Evolutionary conservation across 1,284 basidiomycete genomes (phyloP), one percentile per base, ranked within the genome.

Genomic region (Puccinia hordei): DNA sequence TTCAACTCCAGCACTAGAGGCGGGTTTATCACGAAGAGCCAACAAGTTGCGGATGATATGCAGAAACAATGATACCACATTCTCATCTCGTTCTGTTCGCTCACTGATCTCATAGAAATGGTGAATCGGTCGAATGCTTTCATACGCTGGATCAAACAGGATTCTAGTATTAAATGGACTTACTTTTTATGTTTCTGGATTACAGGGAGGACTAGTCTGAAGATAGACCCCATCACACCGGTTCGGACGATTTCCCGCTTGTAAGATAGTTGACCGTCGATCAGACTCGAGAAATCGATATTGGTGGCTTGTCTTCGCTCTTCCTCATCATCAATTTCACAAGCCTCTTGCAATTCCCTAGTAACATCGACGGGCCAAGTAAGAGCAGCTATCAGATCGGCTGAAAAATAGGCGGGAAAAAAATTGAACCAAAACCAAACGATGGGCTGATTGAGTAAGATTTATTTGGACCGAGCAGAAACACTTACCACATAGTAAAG

Each of bases 321-420:
- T 66, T 71, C 59, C 76, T 82, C 55, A 82, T 82, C 79, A 81
- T 83, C 77, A 22, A 80, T 49, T 15, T 87, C 88, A 84, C 93
- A 92, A 71, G 95, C 88, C 63, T 97, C 95, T 84, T 92, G 92
- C 81, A 98, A 87, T 86, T 98, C 95, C 83, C 93, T 91, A 0
- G 92, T 92, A 81, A 97, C 88, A 86, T 98, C 93, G 81, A 98
- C 95, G 0, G 95, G 95, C 95, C 95, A 98, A 3, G 94, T 98
- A 91, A 98, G 92, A 0, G 94, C 94, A 0, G 93, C 93, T 84
- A 96, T 91, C 35, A 98, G 88, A 85, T 98, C 95, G 9, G 90
- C 88, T 88, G 82, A 19, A 3, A 1, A 59, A 33, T 22, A 24
- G 8, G 74, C 46, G 61, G 24, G 24, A 73, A 30, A 17, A 51